A percentile compares a stretch with the other conserved stretches of the same genome.
Evolutionary conservation across 345 rosid genomes (phyloP).

Genomic region (Combretum micranthum): DNA sequence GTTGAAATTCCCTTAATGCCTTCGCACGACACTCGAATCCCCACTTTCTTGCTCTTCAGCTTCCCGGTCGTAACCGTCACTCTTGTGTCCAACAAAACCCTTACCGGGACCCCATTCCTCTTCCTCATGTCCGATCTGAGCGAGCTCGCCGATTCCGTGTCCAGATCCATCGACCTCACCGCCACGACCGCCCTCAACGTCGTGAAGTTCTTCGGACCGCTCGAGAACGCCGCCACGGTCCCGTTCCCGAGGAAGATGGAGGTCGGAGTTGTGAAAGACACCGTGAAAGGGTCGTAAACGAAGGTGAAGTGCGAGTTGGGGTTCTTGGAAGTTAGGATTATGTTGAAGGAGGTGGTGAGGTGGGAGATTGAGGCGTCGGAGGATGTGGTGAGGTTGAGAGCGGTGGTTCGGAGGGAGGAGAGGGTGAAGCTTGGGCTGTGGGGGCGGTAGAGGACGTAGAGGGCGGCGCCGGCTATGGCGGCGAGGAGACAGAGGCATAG

Average conservation of each 20-base stretch:
- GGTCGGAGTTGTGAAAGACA: conserved; percentile 26
- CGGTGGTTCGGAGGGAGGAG: conserved; percentile 59
- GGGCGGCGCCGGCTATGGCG: conserved; percentile 52
- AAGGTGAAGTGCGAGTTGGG: conserved; percentile 61
- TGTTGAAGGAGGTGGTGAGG: conserved; percentile 51
- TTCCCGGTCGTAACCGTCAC: conserved; percentile 46
- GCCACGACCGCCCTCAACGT: conserved; percentile 42
- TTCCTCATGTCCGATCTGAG: conserved; percentile 70
- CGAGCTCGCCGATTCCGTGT: conserved; percentile 41
- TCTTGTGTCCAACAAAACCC: conserved; percentile 48
- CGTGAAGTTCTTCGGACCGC: conserved; percentile 44
- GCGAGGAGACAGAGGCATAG: conserved; percentile 48
- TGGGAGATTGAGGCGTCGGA: conserved; percentile 58
- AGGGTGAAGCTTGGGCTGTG: conserved; percentile 54
- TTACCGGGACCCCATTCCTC: conserved; percentile 30
- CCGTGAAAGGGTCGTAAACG: conserved; percentile 46
- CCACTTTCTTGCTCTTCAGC: conserved; percentile 59
- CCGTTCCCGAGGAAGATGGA: conserved; percentile 58
- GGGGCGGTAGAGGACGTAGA: conserved; percentile 61
- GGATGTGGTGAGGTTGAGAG: conserved; percentile 47
- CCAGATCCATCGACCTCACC: conserved; percentile 46
- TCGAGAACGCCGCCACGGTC: conserved; percentile 38
- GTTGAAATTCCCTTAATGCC: conserved; percentile 42
- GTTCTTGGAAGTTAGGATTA: conserved; percentile 58
- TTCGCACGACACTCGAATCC: conserved; percentile 54